A percentile compares a stretch with the other conserved stretches of the same genome.
Evolutionary conservation across 192 early-diverging fungal species (phyloP).

Genomic region (Coemansia guatemalensis): DNA sequence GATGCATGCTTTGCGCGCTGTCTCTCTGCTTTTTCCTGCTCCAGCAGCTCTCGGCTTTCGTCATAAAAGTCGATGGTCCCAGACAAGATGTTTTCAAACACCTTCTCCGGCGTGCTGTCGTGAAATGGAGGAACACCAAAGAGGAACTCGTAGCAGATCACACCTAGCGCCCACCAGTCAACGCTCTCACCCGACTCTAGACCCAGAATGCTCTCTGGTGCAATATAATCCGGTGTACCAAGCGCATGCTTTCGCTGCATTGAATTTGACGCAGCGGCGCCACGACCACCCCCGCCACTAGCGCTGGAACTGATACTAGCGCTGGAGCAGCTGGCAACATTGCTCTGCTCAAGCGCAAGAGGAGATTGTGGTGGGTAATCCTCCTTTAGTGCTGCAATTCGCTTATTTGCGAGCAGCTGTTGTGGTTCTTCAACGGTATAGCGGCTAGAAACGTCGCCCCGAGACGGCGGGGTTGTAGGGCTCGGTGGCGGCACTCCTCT

Average conservation of each 20-base stretch:
- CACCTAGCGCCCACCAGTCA: slow-evolving; percentile 91
- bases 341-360: not conserved
- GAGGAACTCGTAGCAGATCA: slow-evolving; percentile 91
- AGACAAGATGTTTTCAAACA: slow-evolving; percentile 46
- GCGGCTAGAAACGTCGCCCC: not conserved
- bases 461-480: not conserved
- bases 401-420: slow-evolving; percentile 29
- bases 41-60: slow-evolving; percentile 13
- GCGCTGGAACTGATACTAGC: slow-evolving; percentile 21
- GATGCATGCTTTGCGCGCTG: not conserved
- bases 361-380: not conserved
- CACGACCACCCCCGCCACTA: slow-evolving; percentile 11
- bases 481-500: not conserved
- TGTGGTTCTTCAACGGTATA: not conserved
- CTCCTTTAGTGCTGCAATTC: slow-evolving; percentile 55
- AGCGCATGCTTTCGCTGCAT: slow-evolving; percentile 43
- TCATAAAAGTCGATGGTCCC: slow-evolving; percentile 43
- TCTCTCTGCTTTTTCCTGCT: not conserved
- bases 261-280: not conserved
- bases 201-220: slow-evolving; percentile 92
- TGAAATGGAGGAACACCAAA: slow-evolving; percentile 84
- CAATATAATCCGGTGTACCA: slow-evolving; percentile 93
- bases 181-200: slow-evolving; percentile 72
- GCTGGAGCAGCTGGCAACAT: slow-evolving; percentile 12
- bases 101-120: slow-evolving; percentile 45